Percentiles rank a stretch among this genome's conserved stretches.
phyloP scores from a whole-genome alignment of 139 green algal species.

The Micractinium conductrix region DNA sequence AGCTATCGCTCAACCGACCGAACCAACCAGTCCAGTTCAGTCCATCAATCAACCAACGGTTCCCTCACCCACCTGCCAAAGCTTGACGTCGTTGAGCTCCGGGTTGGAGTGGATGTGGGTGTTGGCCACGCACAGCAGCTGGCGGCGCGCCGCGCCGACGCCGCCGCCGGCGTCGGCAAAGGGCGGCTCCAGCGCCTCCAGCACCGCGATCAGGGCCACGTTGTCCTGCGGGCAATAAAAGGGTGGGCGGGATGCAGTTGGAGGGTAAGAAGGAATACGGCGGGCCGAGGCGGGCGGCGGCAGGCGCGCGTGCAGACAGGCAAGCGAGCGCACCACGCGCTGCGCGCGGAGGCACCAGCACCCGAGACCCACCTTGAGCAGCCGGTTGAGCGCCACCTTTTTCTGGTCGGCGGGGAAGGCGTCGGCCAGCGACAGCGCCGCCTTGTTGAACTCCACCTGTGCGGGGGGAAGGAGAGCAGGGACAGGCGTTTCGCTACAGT shows the following conservation, averaged over 20 bases:
- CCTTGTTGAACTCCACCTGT: slow-evolving; percentile 99
- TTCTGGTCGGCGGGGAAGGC: slow-evolving; percentile 87
- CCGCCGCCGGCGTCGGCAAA: slow-evolving; percentile 43
- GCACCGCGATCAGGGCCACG: slow-evolving; percentile 97
- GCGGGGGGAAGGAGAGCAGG: neutral
- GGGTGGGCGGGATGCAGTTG: too few relatives aligned
- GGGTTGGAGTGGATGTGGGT: slow-evolving; percentile 99
- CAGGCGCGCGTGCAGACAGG: slow-evolving; percentile 92
- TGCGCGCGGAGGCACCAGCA: slow-evolving; percentile 25
- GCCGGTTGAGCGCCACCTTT: slow-evolving; percentile 91
- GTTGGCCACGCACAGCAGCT: slow-evolving; percentile 98
- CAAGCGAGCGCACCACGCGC: slow-evolving; percentile 98
- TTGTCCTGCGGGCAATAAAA: slow-evolving; percentile 92
- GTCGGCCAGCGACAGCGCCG: slow-evolving; percentile 90
- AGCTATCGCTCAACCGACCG: too few relatives aligned
- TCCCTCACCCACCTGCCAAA: slow-evolving; percentile 90
- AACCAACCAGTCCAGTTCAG: neutral
- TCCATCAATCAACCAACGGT: neutral
- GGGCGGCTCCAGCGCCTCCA: slow-evolving; percentile 87
- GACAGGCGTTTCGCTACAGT: too few relatives aligned
- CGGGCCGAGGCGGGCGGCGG: too few relatives aligned
- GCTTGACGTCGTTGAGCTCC: slow-evolving; percentile 98
- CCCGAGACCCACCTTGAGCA: slow-evolving; percentile 85
- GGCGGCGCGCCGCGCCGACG: slow-evolving; percentile 49
- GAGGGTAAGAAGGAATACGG: too few relatives aligned